Conservation (phyloP, 129 eudicot genomes). For the Escallonia rubra region DNA sequence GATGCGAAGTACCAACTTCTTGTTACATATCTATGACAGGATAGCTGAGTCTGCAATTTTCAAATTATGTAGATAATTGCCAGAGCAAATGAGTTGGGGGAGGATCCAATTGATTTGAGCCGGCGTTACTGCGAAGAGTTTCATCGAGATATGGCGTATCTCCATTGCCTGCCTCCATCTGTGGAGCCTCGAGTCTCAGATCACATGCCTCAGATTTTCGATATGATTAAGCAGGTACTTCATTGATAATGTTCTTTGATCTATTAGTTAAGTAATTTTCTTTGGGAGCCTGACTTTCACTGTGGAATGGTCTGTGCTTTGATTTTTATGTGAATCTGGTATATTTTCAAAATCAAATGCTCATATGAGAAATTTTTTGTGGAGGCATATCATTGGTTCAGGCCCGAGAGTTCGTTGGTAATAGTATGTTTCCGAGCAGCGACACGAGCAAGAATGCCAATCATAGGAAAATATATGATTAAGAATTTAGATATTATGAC, state of each 20-base stretch:
- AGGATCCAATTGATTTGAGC: constrained; percentile 82
- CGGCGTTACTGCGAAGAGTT: constrained; percentile 84
- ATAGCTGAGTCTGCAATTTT: constrained; percentile 67
- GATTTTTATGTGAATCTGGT: too few relatives aligned
- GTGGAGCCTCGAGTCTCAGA: constrained; percentile 97
- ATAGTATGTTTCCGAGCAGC: too few relatives aligned
- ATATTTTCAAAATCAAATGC: too few relatives aligned
- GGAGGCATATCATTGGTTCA: too few relatives aligned
- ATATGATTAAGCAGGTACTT: constrained; percentile 81
- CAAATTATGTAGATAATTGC: constrained; percentile 91
- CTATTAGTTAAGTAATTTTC: not conserved
- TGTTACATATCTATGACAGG: constrained; percentile 51
- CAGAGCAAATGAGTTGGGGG: constrained; percentile 85
- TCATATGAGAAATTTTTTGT: too few relatives aligned
- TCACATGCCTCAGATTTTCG: constrained; percentile 82
- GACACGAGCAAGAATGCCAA: too few relatives aligned
- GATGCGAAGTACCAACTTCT: constrained; percentile 30
- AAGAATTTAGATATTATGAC: too few relatives aligned
- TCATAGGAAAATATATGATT: too few relatives aligned
- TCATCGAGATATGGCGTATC: constrained; percentile 70
- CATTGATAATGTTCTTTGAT: constrained; percentile 1
- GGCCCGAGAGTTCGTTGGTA: too few relatives aligned
- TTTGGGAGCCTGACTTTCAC: too few relatives aligned
- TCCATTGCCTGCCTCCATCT: constrained; percentile 78
- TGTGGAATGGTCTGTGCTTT: too few relatives aligned